A percentile compares a stretch with the other conserved stretches of the same genome.
phyloP scores from a whole-genome alignment of 495 filamentous ascomycete genomes.

The Lasiosphaeria hispida region DNA sequence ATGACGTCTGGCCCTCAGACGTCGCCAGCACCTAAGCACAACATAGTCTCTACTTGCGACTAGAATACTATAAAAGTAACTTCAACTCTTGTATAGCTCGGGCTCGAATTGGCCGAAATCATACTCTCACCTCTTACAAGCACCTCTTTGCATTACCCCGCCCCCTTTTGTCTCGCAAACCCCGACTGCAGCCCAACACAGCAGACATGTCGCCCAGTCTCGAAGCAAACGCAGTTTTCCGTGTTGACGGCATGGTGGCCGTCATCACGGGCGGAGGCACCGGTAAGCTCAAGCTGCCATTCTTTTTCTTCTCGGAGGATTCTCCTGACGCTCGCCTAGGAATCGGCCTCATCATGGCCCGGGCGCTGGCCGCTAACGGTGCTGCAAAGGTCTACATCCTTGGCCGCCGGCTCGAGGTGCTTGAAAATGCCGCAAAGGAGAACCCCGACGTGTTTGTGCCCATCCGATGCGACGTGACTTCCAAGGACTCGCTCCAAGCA shows the following conservation, averaged over 20 bases:
- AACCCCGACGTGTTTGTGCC: slow-evolving; percentile 49
- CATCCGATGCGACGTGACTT: slow-evolving; percentile 63
- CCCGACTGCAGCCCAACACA: slow-evolving; percentile 10
- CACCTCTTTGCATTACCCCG: no score
- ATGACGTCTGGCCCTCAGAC: no score
- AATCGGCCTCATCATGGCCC: slow-evolving; percentile 64
- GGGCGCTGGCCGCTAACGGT: slow-evolving; percentile 61
- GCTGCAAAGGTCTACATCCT: slow-evolving; percentile 68
- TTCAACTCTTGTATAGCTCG: no score
- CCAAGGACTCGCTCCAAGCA: slow-evolving; percentile 56
- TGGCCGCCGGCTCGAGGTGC: slow-evolving; percentile 54
- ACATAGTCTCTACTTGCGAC: no score
- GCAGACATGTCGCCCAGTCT: slow-evolving; percentile 15
- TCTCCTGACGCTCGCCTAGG: slow-evolving; percentile 36
- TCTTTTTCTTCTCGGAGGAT: not conserved
- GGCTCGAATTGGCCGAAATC: no score
- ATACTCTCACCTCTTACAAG: no score
- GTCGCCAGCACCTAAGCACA: no score
- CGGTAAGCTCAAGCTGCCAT: slow-evolving; percentile 36
- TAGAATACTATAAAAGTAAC: no score
- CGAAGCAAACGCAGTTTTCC: slow-evolving; percentile 40
- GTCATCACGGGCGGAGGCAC: slow-evolving; percentile 61
- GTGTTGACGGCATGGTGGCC: slow-evolving; percentile 58
- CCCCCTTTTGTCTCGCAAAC: not conserved
- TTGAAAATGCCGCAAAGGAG: slow-evolving; percentile 42